phyloP scores from a whole-genome alignment of 495 filamentous ascomycete genomes.

The Penicillium macrosclerotiorum region DNA sequence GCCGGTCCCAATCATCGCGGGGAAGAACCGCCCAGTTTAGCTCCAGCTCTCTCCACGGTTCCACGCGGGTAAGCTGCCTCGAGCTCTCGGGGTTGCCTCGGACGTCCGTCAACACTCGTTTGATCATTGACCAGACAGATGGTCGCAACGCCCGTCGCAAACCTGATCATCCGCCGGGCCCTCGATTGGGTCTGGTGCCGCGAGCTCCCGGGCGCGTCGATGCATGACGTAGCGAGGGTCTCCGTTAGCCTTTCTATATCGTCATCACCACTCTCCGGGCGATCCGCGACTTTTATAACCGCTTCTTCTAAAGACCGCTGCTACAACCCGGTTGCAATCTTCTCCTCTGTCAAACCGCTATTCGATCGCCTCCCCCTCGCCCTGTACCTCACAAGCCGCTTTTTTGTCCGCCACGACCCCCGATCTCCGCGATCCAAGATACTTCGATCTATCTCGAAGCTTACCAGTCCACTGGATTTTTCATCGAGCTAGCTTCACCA shows the following conservation, averaged over 20 bases:
- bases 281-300: constrained; percentile 33
- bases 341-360: background rate
- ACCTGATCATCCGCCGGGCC: background rate
- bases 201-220: constrained; percentile 20
- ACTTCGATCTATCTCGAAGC: too few relatives aligned
- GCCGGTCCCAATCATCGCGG: background rate
- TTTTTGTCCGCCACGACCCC: too few relatives aligned
- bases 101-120: constrained; percentile 5
- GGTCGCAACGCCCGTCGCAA: constrained; percentile 5
- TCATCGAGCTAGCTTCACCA: constrained; percentile 1
- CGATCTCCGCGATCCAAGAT: background rate
- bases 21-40: too few relatives aligned
- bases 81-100: background rate
- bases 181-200: constrained; percentile 11
- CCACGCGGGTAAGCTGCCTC: background rate
- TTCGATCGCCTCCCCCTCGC: too few relatives aligned
- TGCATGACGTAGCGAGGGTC: constrained; percentile 37
- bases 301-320: constrained; percentile 11
- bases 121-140: constrained; percentile 17
- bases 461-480: too few relatives aligned
- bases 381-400: too few relatives aligned
- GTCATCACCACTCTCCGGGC: constrained; percentile 33
- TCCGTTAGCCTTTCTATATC: constrained; percentile 23
- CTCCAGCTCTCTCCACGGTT: too few relatives aligned
- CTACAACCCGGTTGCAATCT: constrained; percentile 7